Evolutionary conservation across 345 rosid species (phyloP), one percentile per base, ranked within the genome.

Genomic region (Citrus mangshanensis): DNA sequence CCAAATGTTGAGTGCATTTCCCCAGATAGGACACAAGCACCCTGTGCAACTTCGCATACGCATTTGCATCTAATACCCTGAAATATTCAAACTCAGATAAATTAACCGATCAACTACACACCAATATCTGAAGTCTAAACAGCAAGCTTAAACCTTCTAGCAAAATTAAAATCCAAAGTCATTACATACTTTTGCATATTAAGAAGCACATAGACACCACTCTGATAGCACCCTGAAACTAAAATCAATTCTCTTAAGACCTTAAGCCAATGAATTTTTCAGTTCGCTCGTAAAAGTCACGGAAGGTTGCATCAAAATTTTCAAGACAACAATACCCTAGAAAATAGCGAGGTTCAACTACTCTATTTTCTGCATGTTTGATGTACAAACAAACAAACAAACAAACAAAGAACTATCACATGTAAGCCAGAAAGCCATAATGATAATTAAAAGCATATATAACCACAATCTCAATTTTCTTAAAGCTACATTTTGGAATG

Each of bases 41-140:
- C 71, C 84, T 88, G 42, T 85, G 91, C 78, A 90, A 82, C 85
- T 87, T 93, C 75, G 89, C 97, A 79, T 81, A 77, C 28, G 70
- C 82, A 81, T 82, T 85, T 9, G 85, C 89, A 79, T 93, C 98
- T 84, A 93, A 80, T 40, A 79, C 85, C 87, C 98, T 96, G 72
- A 58, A 71, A 70, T 63, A 58, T 74, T 61, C 75, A 74, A 74
- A 54, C 62, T 56, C 51, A 67, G 2, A 54, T 32, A 70, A 76
- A 49, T 13, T 38, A 68, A 62, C 38, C 63, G 61, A 40, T 30
- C 67, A 74, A 61, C 42, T 38, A 46, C 25, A 34, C 4, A 22
- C 58, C 73, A 51, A 51, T 56, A 76, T 67, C 76, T 22, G 49
- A 59, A 18, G 6, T 73, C n/a, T 60, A n/a, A 59, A 73, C 35